Conservation (phyloP, 2,329 filamentous ascomycete genomes). For the Grosmannia serpens region DNA sequence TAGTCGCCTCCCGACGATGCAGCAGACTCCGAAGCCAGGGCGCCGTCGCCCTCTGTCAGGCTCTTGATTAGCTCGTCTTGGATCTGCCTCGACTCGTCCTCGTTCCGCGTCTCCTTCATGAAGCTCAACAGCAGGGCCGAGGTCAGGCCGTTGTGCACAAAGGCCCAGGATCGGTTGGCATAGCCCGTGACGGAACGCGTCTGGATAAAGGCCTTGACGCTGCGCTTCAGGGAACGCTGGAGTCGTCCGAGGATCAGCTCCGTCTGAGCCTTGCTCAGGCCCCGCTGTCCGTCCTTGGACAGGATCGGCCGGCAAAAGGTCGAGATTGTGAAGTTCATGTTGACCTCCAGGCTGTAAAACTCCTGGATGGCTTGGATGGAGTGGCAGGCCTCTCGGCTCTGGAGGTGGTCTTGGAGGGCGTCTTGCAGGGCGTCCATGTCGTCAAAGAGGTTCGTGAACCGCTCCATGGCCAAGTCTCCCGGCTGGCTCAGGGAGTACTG, state of each 20-base stretch:
- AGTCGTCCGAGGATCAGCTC: neutral
- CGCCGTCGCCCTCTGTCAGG: neutral
- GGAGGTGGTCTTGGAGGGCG: neutral
- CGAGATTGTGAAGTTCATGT: neutral
- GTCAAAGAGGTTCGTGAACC: neutral
- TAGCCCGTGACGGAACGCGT: neutral
- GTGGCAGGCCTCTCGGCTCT: neutral
- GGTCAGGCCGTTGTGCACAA: neutral
- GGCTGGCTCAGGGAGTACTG: neutral
- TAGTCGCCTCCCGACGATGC: neutral
- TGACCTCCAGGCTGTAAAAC: neutral
- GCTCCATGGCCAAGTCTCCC: neutral
- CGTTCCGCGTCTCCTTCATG: neutral
- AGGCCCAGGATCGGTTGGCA: neutral
- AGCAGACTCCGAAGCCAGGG: neutral
- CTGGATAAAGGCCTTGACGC: neutral
- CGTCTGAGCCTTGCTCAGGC: neutral
- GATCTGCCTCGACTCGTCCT: neutral
- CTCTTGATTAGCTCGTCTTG: neutral
- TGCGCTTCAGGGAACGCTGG: neutral
- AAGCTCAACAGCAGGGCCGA: neutral
- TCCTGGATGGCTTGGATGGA: neutral
- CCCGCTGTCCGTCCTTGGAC: neutral
- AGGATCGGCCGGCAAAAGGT: neutral
- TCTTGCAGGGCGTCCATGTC: neutral